Conservation (phyloP, 73 alveolate genomes). For the Durusdinium trenchii region DNA sequence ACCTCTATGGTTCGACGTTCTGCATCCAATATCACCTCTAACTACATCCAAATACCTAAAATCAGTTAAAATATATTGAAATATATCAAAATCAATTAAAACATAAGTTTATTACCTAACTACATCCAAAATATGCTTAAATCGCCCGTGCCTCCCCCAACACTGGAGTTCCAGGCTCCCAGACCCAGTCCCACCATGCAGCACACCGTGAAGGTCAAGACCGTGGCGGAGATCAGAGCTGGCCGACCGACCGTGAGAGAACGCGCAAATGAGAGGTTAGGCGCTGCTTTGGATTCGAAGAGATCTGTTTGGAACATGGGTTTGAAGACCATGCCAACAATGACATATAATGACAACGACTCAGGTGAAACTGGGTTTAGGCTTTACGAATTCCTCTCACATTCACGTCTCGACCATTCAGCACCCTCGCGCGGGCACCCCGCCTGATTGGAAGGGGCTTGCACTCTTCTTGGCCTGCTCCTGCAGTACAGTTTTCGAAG, state of each 20-base stretch:
- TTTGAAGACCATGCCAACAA: no score
- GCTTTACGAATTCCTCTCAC: no score
- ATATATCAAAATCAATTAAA: not conserved
- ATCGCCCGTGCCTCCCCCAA: not conserved
- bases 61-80: no score
- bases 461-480: slow-evolving; percentile 80
- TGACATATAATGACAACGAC: no score
- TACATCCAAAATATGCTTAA: not conserved
- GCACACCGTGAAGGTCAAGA: slow-evolving; percentile 21
- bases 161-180: not conserved
- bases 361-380: no score
- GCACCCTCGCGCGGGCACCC: not conserved
- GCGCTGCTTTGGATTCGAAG: not conserved
- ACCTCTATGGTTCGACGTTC: no score
- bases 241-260: not conserved
- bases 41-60: no score
- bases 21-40: no score
- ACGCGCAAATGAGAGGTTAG: not conserved
- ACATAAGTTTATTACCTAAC: not conserved
- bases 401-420: not conserved
- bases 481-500: no score
- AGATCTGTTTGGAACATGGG: no score
- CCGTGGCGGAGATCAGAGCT: slow-evolving; percentile 87
- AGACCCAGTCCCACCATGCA: slow-evolving; percentile 74
- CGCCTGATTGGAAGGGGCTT: slow-evolving; percentile 69